These are phyloP conservation scores for Malus sieversii DNA, from an alignment of 306 rosid genomes.

Conservation along the genomic window DNA sequence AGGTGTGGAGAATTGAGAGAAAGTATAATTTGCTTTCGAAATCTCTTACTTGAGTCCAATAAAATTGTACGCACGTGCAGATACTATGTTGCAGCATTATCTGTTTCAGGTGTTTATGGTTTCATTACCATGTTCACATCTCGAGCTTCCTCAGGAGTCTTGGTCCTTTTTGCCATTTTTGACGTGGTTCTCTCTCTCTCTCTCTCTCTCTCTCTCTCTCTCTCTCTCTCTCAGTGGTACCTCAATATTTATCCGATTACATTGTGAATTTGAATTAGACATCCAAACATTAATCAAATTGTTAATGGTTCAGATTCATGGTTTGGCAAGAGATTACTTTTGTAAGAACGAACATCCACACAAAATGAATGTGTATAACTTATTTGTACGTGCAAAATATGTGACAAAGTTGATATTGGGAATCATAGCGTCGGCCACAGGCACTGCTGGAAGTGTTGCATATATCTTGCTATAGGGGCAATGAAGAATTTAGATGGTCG, in stretches of 20 bases:
- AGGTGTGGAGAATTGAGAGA: too few relatives aligned
- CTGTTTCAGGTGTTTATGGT: not conserved
- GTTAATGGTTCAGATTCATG: not conserved
- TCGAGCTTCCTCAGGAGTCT: not conserved
- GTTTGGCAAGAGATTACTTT: not conserved
- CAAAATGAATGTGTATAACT: not conserved
- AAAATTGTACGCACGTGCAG: not conserved
- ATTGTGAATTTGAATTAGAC: not conserved
- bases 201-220: not conserved
- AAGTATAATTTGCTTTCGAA: not conserved
- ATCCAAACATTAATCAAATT: not conserved
- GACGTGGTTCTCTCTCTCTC: not conserved
- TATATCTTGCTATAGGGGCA: not conserved
- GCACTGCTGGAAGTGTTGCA: not conserved
- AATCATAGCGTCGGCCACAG: not conserved
- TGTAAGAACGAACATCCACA: too few relatives aligned
- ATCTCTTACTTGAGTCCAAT: not conserved
- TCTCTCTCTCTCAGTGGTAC: too few relatives aligned
- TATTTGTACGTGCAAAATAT: not conserved
- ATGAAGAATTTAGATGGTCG: not conserved
- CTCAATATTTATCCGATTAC: too few relatives aligned
- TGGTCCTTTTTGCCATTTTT: not conserved
- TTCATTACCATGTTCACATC: not conserved
- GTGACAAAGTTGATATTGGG: constrained; percentile 2
- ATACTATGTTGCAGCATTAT: not conserved